Evolutionary conservation across 371 early-diverging fungal species (phyloP).

Genomic region (Haplosporangium sp.): DNA sequence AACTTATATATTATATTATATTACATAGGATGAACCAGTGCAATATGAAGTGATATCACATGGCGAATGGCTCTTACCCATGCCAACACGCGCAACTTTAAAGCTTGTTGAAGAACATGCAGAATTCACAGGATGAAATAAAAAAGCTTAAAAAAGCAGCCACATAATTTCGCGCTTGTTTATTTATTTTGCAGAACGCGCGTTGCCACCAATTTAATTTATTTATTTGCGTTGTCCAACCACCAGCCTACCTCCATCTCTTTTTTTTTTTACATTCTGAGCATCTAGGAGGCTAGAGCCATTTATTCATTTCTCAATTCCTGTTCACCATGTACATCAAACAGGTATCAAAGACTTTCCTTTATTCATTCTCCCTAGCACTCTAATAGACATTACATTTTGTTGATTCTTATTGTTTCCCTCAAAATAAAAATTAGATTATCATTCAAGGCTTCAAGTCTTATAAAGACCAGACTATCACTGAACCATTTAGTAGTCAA

Average conservation of each 20-base stretch:
- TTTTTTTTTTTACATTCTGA: not conserved
- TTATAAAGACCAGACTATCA: conserved; percentile 94
- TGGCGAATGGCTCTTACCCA: conserved; percentile 45
- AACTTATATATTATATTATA: not conserved
- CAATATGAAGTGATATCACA: conserved; percentile 41
- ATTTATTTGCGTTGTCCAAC: not conserved
- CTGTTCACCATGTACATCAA: conserved; percentile 54
- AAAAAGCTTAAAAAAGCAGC: not conserved
- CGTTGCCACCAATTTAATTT: conserved; percentile 12
- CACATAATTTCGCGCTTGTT: not conserved
- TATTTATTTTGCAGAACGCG: conserved; percentile 2
- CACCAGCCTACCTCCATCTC: not conserved
- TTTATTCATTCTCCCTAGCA: too few relatives aligned
- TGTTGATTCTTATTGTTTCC: not conserved
- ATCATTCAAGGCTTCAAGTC: conserved; percentile 98
- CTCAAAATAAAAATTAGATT: conserved; percentile 68
- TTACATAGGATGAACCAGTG: conserved; percentile 28
- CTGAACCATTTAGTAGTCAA: conserved; percentile 91
- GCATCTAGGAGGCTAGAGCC: not conserved
- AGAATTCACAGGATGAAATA: not conserved
- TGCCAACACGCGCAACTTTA: conserved; percentile 44
- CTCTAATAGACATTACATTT: not conserved
- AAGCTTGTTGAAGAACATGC: not conserved
- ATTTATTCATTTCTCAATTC: not conserved
- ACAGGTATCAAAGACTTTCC: conserved; percentile 22